These are phyloP conservation scores for Russula griseocarnosa DNA, from an alignment of 768 basidiomycete genomes.

Conservation along the genomic window DNA sequence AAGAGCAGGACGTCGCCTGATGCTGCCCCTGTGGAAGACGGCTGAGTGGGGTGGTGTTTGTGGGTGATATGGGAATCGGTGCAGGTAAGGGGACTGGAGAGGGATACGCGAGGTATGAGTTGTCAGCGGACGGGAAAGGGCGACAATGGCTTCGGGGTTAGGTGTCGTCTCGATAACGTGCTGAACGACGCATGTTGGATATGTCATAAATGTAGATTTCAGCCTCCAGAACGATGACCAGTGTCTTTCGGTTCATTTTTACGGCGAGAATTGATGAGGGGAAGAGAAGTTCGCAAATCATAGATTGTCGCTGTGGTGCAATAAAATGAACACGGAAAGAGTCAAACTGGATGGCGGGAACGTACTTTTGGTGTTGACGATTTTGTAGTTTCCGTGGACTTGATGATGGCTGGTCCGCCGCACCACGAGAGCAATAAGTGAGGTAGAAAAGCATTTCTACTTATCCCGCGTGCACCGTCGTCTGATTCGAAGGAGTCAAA, in stretches of 20 bases:
- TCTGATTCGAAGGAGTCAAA: slow-evolving; percentile 43
- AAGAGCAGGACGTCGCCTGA: slow-evolving; percentile 91
- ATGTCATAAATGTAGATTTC: slow-evolving; percentile 99
- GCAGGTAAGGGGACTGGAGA: slow-evolving; percentile 86
- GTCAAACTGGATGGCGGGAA: neutral
- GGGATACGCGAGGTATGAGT: slow-evolving; percentile 93
- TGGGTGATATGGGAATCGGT: slow-evolving; percentile 42
- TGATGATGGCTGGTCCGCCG: slow-evolving; percentile 85
- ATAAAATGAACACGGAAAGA: neutral
- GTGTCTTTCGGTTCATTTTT: slow-evolving; percentile 93
- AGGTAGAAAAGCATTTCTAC: slow-evolving; percentile 99
- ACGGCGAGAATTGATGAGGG: slow-evolving; percentile 96
- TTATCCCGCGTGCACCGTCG: slow-evolving; percentile 90
- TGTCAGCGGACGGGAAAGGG: slow-evolving; percentile 88
- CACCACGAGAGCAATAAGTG: slow-evolving; percentile 96
- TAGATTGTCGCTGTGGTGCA: slow-evolving; percentile 65
- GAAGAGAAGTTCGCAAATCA: slow-evolving; percentile 98
- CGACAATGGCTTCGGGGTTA: slow-evolving; percentile 94
- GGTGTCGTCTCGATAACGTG: slow-evolving; percentile 97
- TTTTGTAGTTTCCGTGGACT: slow-evolving; percentile 93
- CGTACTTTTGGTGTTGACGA: slow-evolving; percentile 96
- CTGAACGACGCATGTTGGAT: slow-evolving; percentile 92
- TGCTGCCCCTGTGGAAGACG: slow-evolving; percentile 37
- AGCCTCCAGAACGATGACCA: slow-evolving; percentile 93
- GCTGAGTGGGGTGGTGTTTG: slow-evolving; percentile 39